These are phyloP conservation scores for Pittosporum tobira DNA, from an alignment of 129 eudicot genomes.

Conservation along the genomic window DNA sequence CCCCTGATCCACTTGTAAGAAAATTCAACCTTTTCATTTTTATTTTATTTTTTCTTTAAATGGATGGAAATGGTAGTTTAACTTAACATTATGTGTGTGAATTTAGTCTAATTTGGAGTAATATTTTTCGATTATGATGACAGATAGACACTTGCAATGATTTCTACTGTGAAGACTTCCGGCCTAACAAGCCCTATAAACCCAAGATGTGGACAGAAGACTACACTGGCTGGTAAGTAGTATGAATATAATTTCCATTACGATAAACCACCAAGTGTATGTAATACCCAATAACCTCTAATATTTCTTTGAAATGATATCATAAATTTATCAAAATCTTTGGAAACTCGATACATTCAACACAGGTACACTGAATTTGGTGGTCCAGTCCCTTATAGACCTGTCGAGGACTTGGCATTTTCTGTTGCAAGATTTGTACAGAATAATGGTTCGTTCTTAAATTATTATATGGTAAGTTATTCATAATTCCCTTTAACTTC, in stretches of 20 bases:
- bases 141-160: constrained; percentile 5
- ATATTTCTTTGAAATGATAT: too few species aligned
- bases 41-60: background rate
- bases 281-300: too few species aligned
- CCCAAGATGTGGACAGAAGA: background rate
- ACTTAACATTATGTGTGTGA: too few species aligned
- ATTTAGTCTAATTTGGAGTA: too few species aligned
- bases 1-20: constrained; percentile 26
- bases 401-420: constrained; percentile 20
- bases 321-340: too few species aligned
- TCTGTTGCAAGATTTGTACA: constrained; percentile 22
- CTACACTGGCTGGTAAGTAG: background rate
- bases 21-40: background rate
- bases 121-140: background rate
- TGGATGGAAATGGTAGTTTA: too few species aligned
- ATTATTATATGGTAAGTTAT: constrained; percentile 21
- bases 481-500: background rate
- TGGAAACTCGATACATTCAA: too few species aligned
- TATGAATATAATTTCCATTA: too few species aligned
- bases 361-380: constrained; percentile 20
- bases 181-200: background rate
- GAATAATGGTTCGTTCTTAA: constrained; percentile 17
- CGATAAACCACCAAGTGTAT: too few species aligned
- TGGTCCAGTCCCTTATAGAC: constrained; percentile 23
- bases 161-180: background rate